Percentiles rank a stretch among this genome's conserved stretches.
These are phyloP conservation scores for Claviceps sp. DNA, from an alignment of 2,329 filamentous ascomycete species.

Conservation along the genomic window DNA sequence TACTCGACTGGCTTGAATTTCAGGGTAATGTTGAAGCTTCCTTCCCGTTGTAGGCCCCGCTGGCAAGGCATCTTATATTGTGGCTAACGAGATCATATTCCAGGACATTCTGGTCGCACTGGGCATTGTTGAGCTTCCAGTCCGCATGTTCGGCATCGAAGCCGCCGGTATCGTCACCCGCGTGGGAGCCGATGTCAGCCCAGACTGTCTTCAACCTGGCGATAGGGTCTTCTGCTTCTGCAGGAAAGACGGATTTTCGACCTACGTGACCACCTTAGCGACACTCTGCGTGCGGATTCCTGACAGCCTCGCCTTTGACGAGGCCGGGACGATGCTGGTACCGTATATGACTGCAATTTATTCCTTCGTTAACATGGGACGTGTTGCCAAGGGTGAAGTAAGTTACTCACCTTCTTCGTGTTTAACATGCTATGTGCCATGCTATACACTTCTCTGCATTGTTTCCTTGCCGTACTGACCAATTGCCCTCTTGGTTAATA, in stretches of 20 bases:
- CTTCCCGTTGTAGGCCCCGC: too few species aligned
- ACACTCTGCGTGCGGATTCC: not conserved
- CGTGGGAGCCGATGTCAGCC: constrained; percentile 6
- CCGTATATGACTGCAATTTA: constrained; percentile 19
- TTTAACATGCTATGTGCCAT: not conserved
- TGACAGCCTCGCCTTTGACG: constrained; percentile 17
- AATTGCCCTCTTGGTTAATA: constrained; percentile 3
- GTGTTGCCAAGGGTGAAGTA: constrained; percentile 5
- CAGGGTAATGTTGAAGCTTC: not conserved
- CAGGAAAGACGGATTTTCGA: not conserved
- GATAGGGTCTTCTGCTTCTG: constrained; percentile 19
- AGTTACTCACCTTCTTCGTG: not conserved
- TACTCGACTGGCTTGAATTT: constrained; percentile 2
- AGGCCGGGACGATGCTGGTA: constrained; percentile 20
- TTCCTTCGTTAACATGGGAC: constrained; percentile 3
- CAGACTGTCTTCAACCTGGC: constrained; percentile 13
- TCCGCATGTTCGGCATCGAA: constrained; percentile 16
- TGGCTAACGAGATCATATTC: not conserved
- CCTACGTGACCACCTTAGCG: not conserved
- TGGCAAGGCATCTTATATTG: too few species aligned
- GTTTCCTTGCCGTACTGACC: not conserved
- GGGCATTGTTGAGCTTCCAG: not conserved
- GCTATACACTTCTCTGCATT: too few species aligned
- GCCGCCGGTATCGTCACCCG: constrained; percentile 12
- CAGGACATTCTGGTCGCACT: constrained; percentile 8